Conservation (phyloP, 176 grass and related monocot species). For the Pharus latifolius region DNA sequence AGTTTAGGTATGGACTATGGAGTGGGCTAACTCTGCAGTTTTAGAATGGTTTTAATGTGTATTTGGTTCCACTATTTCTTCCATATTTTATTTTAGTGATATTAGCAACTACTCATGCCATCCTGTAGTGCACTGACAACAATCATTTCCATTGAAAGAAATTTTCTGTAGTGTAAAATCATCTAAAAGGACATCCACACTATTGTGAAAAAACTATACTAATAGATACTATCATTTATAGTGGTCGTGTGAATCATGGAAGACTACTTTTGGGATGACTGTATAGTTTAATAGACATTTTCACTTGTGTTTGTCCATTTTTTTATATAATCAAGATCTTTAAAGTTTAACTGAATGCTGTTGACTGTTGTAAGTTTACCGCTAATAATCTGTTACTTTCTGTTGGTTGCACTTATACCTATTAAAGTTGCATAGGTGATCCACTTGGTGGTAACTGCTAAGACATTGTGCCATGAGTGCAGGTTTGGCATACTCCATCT, state of each 20-base stretch:
- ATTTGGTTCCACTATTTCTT: too few species aligned
- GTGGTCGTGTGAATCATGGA: not conserved
- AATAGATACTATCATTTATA: not conserved
- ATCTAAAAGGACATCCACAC: not conserved
- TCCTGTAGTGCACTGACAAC: too few species aligned
- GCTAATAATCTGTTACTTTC: not conserved
- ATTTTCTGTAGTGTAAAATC: not conserved
- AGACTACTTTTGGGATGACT: not conserved
- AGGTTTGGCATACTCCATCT: not conserved
- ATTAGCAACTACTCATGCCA: too few species aligned
- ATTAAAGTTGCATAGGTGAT: not conserved
- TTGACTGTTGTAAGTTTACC: not conserved
- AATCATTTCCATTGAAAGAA: not conserved
- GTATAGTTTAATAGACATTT: not conserved
- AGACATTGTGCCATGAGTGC: not conserved
- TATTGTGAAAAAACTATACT: not conserved
- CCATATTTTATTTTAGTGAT: too few species aligned
- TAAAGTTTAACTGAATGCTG: not conserved
- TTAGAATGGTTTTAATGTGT: too few species aligned
- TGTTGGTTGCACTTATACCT: constrained; percentile 1
- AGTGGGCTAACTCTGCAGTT: too few species aligned
- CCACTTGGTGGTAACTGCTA: constrained; percentile 4
- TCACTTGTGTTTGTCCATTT: not conserved
- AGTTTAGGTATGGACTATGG: too few species aligned
- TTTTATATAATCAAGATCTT: not conserved